Conservation (phyloP, 2,329 filamentous ascomycete species). For the Chaetomium strumarium region DNA sequence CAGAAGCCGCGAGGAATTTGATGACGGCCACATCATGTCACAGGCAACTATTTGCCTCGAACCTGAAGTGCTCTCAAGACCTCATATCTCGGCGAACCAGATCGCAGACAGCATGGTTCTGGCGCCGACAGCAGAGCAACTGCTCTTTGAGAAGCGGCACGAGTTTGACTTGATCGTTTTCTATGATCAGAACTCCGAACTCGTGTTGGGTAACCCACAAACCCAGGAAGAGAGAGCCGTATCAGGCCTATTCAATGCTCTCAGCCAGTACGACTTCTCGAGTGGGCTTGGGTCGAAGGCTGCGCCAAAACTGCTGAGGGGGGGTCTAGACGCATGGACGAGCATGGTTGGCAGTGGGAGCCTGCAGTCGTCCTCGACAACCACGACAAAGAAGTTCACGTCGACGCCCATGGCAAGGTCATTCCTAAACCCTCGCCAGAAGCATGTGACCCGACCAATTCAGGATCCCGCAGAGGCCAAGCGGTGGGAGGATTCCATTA, state of each 20-base stretch:
- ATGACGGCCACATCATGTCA: conserved; percentile 82
- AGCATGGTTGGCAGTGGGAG: conserved; percentile 71
- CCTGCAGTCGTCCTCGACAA: conserved; percentile 38
- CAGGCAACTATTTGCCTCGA: conserved; percentile 86
- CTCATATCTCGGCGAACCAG: conserved; percentile 57
- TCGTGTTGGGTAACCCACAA: conserved; percentile 40
- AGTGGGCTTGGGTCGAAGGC: conserved; percentile 26
- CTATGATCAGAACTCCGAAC: conserved; percentile 67
- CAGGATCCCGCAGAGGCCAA: conserved; percentile 70
- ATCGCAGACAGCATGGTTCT: conserved; percentile 64
- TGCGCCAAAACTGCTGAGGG: conserved; percentile 69
- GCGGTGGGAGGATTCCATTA: conserved; percentile 71
- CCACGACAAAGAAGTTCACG: conserved; percentile 13
- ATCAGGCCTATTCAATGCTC: conserved; percentile 67
- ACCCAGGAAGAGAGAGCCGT: conserved; percentile 46
- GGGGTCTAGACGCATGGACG: conserved; percentile 81
- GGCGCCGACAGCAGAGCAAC: conserved; percentile 67
- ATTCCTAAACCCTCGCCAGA: conserved; percentile 35
- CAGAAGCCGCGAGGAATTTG: conserved; percentile 70
- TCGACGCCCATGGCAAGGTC: conserved; percentile 22
- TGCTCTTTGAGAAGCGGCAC: conserved; percentile 64
- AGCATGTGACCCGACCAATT: conserved; percentile 57
- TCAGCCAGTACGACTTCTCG: conserved; percentile 75
- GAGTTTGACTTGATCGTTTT: conserved; percentile 85
- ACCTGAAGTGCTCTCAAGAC: conserved; percentile 63